Evolutionary conservation across 169 alveolate genomes (phyloP).

Genomic region (Babesia bovis): DNA sequence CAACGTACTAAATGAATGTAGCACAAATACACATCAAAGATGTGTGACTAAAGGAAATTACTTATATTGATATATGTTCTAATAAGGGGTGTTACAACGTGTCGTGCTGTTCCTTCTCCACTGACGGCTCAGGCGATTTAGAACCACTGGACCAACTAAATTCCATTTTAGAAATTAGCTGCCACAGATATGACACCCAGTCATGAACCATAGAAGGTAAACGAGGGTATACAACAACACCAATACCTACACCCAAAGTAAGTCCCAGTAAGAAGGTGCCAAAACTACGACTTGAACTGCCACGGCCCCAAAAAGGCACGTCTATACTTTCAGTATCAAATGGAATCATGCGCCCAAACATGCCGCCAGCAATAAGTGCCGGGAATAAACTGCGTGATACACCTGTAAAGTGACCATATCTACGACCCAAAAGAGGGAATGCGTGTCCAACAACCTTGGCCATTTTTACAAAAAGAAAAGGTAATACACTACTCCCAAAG

Average conservation of each 20-base stretch:
- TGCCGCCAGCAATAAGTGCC: conserved; percentile 25
- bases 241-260: conserved; percentile 18
- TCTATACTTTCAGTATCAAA: not conserved
- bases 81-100: not conserved
- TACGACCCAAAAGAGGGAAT: conserved; percentile 1
- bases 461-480: conserved; percentile 15
- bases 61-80: not conserved
- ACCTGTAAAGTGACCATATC: conserved; percentile 7
- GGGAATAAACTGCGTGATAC: conserved; percentile 18
- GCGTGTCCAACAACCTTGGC: conserved; percentile 5
- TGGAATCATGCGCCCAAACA: not conserved
- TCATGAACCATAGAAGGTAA: not conserved
- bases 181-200: not conserved
- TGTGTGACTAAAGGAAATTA: not conserved
- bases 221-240: conserved; percentile 10
- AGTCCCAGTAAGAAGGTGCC: conserved; percentile 18
- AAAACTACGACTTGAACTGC: not conserved
- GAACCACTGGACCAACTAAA: not conserved
- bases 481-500: conserved; percentile 17
- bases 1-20: not conserved
- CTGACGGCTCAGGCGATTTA: not conserved
- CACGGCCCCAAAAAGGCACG: not conserved
- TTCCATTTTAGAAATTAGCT: not conserved
- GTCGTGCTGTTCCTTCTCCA: not conserved
- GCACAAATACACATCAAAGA: conserved; percentile 2